These are phyloP conservation scores for Phyllosticta ampelicida DNA, from an alignment of 2,329 filamentous ascomycete genomes.

Conservation along the genomic window DNA sequence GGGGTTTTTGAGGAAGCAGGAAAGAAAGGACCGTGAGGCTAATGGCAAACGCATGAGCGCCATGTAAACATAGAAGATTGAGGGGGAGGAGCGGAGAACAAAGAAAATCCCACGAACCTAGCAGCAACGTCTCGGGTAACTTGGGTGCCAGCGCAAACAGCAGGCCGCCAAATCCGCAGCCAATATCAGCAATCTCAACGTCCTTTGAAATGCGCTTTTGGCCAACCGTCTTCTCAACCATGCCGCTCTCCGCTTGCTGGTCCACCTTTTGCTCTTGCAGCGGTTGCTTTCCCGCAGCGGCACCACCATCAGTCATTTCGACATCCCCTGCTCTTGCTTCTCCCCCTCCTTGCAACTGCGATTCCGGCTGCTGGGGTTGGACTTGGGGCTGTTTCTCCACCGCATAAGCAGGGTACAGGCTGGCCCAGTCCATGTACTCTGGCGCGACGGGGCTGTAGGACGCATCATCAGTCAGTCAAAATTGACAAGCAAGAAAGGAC, in stretches of 20 bases:
- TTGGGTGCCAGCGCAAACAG: constrained; percentile 74
- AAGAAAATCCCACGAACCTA: constrained; percentile 48
- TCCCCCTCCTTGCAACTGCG: not conserved
- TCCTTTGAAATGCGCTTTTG: constrained; percentile 45
- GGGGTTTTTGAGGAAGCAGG: not conserved
- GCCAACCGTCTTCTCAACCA: constrained; percentile 16
- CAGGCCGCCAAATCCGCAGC: constrained; percentile 89
- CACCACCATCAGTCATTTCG: constrained; percentile 13
- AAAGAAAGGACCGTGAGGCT: not conserved
- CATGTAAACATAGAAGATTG: not conserved
- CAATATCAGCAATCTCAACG: constrained; percentile 91
- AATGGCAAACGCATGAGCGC: too few relatives aligned
- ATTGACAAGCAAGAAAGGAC: not conserved
- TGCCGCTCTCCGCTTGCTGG: not conserved
- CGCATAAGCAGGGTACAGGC: constrained; percentile 67
- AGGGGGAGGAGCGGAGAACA: not conserved
- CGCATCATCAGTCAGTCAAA: constrained; percentile 6
- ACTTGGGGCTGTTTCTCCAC: constrained; percentile 13
- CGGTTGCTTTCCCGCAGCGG: constrained; percentile 5
- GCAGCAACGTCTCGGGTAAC: constrained; percentile 69
- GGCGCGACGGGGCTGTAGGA: constrained; percentile 60
- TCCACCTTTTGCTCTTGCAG: constrained; percentile 11
- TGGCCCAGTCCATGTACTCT: constrained; percentile 81
- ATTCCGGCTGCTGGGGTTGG: not conserved
- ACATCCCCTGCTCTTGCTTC: constrained; percentile 14